These are phyloP conservation scores for Danielozyma ontarioensis DNA, from an alignment of 805 yeast species.

Conservation along the genomic window DNA sequence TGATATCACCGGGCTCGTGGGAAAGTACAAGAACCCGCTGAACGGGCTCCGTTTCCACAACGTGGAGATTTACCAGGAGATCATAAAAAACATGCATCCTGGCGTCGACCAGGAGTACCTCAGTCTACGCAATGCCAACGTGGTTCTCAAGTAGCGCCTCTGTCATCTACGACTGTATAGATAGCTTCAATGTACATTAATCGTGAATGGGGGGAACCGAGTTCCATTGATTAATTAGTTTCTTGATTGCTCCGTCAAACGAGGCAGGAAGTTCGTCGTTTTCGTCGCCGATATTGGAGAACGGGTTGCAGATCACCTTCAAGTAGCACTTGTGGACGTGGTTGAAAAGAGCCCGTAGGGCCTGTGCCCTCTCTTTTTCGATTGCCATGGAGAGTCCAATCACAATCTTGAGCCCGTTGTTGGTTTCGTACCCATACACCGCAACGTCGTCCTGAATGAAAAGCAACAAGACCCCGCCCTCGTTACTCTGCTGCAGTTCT, in stretches of 20 bases:
- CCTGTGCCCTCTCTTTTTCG: constrained; percentile 16
- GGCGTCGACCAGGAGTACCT: constrained; percentile 93
- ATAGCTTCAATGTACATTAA: not conserved
- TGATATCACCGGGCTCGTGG: constrained; percentile 87
- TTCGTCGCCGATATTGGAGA: constrained; percentile 24
- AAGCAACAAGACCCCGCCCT: constrained; percentile 36
- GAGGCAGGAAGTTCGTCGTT: constrained; percentile 9
- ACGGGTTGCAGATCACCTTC: constrained; percentile 59
- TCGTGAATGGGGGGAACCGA: not conserved
- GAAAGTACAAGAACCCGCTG: constrained; percentile 68
- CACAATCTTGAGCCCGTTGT: constrained; percentile 62
- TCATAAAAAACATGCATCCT: constrained; percentile 74
- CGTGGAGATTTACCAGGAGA: constrained; percentile 70
- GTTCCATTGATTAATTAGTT: constrained; percentile 23
- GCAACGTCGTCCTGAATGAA: constrained; percentile 64
- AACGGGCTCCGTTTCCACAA: constrained; percentile 76
- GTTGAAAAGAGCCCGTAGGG: constrained; percentile 19
- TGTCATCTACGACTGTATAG: not conserved
- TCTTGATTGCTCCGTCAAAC: constrained; percentile 25
- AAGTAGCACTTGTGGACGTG: constrained; percentile 52
- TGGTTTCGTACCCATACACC: constrained; percentile 65
- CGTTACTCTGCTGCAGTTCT: constrained; percentile 27
- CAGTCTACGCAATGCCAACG: constrained; percentile 82
- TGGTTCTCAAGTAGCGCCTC: constrained; percentile 51
- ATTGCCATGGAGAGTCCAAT: constrained; percentile 44